Evolutionary conservation across 139 green algal genomes (phyloP).

Genomic region (Chlorella sorokiniana): DNA sequence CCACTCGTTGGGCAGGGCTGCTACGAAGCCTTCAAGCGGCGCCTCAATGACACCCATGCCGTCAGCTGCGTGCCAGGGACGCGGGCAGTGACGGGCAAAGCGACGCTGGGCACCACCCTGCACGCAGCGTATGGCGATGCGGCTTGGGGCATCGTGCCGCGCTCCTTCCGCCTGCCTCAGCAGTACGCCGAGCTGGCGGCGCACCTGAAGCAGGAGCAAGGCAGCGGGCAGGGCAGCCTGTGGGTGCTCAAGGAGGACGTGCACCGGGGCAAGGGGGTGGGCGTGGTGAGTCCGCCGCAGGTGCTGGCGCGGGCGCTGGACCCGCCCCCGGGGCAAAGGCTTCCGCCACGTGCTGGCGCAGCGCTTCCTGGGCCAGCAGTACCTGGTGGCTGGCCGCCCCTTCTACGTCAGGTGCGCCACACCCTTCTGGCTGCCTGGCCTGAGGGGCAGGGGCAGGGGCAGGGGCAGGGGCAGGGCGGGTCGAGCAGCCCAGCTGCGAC

Average conservation of each 20-base stretch:
- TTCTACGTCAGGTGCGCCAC: slow-evolving; percentile 58
- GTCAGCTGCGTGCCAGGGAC: slow-evolving; percentile 69
- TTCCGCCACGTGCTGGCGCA: slow-evolving; percentile 57
- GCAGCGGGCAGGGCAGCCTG: slow-evolving; percentile 14
- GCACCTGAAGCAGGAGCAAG: slow-evolving; percentile 12
- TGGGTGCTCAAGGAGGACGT: slow-evolving; percentile 74
- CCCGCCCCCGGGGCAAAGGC: slow-evolving; percentile 10
- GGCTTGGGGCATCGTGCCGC: slow-evolving; percentile 56
- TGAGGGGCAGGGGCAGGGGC: not conserved
- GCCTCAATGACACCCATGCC: slow-evolving; percentile 38
- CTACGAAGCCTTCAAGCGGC: slow-evolving; percentile 27
- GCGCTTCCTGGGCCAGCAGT: slow-evolving; percentile 58
- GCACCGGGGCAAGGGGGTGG: slow-evolving; percentile 64
- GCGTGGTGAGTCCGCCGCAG: slow-evolving; percentile 17
- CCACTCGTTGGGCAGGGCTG: slow-evolving; percentile 40
- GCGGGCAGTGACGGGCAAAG: slow-evolving; percentile 57
- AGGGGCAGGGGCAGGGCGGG: no score
- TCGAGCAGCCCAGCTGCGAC: no score
- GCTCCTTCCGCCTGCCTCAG: slow-evolving; percentile 60
- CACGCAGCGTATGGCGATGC: slow-evolving; percentile 53
- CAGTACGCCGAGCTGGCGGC: slow-evolving; percentile 51
- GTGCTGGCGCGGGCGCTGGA: not conserved
- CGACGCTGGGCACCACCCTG: slow-evolving; percentile 55
- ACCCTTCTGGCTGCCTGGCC: not conserved
- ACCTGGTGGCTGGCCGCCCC: slow-evolving; percentile 46